These are phyloP conservation scores for Calendula officinalis DNA, from an alignment of 129 eudicot genomes.

Conservation along the genomic window DNA sequence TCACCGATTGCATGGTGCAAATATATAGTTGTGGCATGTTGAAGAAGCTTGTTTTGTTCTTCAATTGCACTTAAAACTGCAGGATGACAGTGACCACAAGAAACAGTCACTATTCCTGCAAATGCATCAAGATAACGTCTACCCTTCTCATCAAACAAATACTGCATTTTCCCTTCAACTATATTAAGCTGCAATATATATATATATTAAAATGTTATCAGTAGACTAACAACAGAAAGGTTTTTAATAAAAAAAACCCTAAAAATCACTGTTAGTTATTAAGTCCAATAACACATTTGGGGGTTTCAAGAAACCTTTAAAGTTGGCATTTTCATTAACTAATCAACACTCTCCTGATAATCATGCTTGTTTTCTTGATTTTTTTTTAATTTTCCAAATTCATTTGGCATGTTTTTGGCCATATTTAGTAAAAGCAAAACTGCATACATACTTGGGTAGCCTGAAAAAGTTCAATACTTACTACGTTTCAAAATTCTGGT, in stretches of 20 bases:
- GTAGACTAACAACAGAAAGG: not conserved
- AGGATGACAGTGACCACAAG: conserved; percentile 99
- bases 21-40: conserved; percentile 96
- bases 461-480: too few relatives aligned
- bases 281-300: conserved; percentile 8
- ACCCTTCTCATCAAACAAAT: conserved; percentile 82
- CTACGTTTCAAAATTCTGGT: too few relatives aligned
- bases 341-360: not conserved
- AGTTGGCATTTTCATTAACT: not conserved
- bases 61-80: conserved; percentile 65
- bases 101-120: conserved; percentile 97
- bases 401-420: too few relatives aligned
- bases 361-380: not conserved
- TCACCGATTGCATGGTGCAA: conserved; percentile 94
- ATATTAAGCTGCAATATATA: conserved; percentile 65
- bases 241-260: not conserved
- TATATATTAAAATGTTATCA: not conserved
- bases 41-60: conserved; percentile 91
- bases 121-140: conserved; percentile 93
- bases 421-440: too few relatives aligned
- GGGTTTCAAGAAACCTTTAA: conserved; percentile 2
- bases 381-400: not conserved
- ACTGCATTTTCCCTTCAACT: conserved; percentile 99
- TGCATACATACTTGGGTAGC: too few relatives aligned
- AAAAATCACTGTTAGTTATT: not conserved